phyloP scores from a whole-genome alignment of 1,139 yeast species.

The Meyerozyma elateridarum region DNA sequence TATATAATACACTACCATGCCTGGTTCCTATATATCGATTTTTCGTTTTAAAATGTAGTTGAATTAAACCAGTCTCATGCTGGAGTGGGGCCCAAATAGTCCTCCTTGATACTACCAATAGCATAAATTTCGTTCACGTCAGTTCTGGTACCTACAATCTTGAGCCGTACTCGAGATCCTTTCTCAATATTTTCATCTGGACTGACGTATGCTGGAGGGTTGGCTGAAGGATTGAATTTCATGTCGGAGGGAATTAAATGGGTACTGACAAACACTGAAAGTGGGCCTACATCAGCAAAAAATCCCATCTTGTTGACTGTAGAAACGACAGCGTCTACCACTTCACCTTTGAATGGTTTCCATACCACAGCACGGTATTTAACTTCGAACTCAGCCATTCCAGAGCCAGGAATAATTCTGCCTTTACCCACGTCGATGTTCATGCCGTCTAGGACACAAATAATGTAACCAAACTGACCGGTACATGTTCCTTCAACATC shows the following conservation, averaged over 20 bases:
- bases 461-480: conserved; percentile 96
- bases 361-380: conserved; percentile 95
- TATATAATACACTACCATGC: background rate
- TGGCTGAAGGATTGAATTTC: conserved; percentile 91
- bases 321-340: conserved; percentile 93
- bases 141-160: conserved; percentile 95
- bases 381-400: conserved; percentile 95
- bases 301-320: conserved; percentile 95
- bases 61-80: conserved; percentile 19
- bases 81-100: conserved; percentile 81
- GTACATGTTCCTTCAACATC: conserved; percentile 99
- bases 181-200: conserved; percentile 94
- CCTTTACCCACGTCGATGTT: conserved; percentile 95
- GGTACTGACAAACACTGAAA: conserved; percentile 89
- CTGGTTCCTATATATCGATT: background rate
- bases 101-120: conserved; percentile 96
- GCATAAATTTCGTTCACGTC: conserved; percentile 97
- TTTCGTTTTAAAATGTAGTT: background rate
- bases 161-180: conserved; percentile 88
- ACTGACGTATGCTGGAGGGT: conserved; percentile 97
- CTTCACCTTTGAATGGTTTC: conserved; percentile 98
- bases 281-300: conserved; percentile 97
- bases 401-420: conserved; percentile 78
- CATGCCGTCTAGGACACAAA: conserved; percentile 93
- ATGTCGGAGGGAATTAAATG: conserved; percentile 93